Conservation (phyloP, 176 grass and related monocot species). For the Triticum urartu region DNA sequence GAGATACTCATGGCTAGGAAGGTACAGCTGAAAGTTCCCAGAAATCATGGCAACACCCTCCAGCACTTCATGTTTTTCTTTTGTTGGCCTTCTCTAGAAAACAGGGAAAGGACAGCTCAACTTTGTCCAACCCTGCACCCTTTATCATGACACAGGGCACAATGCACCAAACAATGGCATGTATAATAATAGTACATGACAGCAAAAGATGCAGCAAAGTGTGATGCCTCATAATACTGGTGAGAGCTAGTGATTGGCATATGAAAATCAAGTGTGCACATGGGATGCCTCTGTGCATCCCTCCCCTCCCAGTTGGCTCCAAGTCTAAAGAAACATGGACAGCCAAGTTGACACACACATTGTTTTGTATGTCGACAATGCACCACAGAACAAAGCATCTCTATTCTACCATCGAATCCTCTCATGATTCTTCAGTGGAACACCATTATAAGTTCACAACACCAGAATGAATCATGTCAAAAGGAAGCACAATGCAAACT, state of each 20-base stretch:
- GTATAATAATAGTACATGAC: conserved; percentile 34
- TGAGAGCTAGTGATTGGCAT: conserved; percentile 28
- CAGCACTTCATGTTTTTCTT: conserved; percentile 33
- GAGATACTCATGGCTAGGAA: conserved; percentile 53
- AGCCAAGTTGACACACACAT: conserved; percentile 18
- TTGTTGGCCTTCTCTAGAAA: conserved; percentile 26
- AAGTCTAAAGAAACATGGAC: conserved; percentile 35
- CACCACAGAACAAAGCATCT: conserved; percentile 36
- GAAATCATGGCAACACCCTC: conserved; percentile 56
- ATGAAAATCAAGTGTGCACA: conserved; percentile 58
- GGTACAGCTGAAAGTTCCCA: conserved; percentile 47
- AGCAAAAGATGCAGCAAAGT: conserved; percentile 51
- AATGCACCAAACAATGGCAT: conserved; percentile 49
- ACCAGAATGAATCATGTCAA: background rate
- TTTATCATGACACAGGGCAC: conserved; percentile 51
- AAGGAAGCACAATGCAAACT: background rate
- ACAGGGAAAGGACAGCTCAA: conserved; percentile 38
- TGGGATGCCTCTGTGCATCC: conserved; percentile 50
- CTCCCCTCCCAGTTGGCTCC: conserved; percentile 44
- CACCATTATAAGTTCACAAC: background rate
- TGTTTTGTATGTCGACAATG: conserved; percentile 21
- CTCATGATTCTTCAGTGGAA: conserved; percentile 23
- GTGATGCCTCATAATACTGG: conserved; percentile 45
- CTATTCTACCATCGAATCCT: background rate
- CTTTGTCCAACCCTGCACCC: conserved; percentile 51